These are phyloP conservation scores for Trichoderma sp. DNA, from an alignment of 2,329 filamentous ascomycete genomes.

Conservation along the genomic window DNA sequence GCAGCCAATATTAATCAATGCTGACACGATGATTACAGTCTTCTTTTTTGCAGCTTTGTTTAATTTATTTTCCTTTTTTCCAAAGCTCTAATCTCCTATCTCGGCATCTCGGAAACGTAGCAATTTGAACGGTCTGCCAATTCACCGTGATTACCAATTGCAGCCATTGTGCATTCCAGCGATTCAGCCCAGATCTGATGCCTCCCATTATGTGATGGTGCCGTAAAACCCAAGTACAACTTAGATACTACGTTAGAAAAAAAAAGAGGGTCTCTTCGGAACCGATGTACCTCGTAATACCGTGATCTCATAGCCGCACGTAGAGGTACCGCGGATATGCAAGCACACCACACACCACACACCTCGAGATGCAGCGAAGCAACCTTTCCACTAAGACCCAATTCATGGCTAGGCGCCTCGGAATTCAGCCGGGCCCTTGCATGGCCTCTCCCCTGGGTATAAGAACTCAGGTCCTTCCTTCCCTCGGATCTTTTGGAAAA, in stretches of 20 bases:
- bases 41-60: background rate
- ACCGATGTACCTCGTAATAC: background rate
- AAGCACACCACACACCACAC: background rate
- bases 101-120: background rate
- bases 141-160: slow-evolving; percentile 13
- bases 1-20: background rate
- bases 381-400: slow-evolving; percentile 18
- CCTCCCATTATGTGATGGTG: background rate
- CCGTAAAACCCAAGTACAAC: background rate
- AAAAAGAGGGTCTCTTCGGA: background rate
- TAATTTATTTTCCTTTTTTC: background rate
- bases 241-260: no score
- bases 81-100: background rate
- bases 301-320: slow-evolving; percentile 14
- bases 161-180: slow-evolving; percentile 1
- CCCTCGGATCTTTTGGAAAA: slow-evolving; percentile 5
- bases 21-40: slow-evolving; percentile 21
- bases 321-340: background rate
- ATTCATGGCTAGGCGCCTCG: background rate
- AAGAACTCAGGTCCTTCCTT: slow-evolving; percentile 28
- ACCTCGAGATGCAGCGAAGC: background rate
- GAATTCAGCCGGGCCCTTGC: background rate
- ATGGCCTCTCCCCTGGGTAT: slow-evolving; percentile 27
- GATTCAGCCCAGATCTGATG: background rate
- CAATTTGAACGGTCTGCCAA: background rate